Conservation (phyloP, 148 eudicot genomes). For the Heliamphora exappendiculata region DNA sequence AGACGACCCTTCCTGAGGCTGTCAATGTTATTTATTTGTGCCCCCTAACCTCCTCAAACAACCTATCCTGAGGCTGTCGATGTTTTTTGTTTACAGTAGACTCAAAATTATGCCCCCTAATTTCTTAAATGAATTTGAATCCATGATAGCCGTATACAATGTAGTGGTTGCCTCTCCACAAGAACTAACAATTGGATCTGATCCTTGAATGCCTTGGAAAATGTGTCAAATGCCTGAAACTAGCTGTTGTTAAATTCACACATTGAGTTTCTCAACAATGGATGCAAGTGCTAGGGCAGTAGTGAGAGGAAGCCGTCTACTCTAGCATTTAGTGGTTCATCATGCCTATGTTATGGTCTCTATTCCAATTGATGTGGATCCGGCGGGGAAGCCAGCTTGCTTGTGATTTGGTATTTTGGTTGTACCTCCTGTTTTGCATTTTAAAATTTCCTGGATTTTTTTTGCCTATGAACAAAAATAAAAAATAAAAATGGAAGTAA, state of each 20-base stretch:
- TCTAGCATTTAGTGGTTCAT: background rate
- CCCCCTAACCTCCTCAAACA: too few relatives aligned
- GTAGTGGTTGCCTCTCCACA: background rate
- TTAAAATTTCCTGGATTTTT: background rate
- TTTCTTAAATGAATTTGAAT: too few relatives aligned
- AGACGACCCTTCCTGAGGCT: too few relatives aligned
- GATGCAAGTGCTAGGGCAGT: background rate
- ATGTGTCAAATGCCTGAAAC: too few relatives aligned
- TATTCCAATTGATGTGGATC: background rate
- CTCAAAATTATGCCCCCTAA: too few relatives aligned
- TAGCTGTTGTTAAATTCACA: background rate
- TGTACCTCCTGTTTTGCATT: background rate
- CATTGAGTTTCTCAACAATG: slow-evolving; percentile 1
- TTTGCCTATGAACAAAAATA: background rate
- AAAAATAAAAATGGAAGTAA: background rate
- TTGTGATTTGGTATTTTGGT: too few relatives aligned
- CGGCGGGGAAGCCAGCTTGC: background rate
- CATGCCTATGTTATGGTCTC: background rate
- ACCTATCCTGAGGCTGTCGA: too few relatives aligned
- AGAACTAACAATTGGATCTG: background rate
- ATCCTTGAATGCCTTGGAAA: slow-evolving; percentile 2
- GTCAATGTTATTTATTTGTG: too few relatives aligned
- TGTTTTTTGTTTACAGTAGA: too few relatives aligned
- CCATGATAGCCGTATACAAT: background rate
- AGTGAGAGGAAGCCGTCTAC: slow-evolving; percentile 1